These are phyloP conservation scores for Ophiocordyceps unilateralis DNA, from an alignment of 2,329 filamentous ascomycete species.

Conservation along the genomic window DNA sequence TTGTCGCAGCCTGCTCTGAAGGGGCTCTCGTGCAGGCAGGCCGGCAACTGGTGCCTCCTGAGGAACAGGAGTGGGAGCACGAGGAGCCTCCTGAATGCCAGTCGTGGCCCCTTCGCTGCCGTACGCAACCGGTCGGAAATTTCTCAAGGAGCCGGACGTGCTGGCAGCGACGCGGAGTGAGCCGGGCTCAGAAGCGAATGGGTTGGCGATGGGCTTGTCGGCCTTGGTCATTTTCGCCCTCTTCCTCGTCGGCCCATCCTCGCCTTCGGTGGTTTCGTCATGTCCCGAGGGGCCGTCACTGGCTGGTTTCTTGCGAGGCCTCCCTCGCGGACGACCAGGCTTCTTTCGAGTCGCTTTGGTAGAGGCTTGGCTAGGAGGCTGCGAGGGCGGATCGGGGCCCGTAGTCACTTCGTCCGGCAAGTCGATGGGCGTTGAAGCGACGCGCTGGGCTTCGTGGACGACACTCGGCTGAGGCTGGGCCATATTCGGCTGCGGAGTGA, in stretches of 20 bases:
- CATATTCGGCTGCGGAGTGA: not conserved
- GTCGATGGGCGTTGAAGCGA: conserved; percentile 18
- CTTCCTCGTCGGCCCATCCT: conserved; percentile 43
- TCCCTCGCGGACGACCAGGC: conserved; percentile 35
- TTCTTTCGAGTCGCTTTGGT: conserved; percentile 21
- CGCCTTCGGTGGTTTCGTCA: conserved; percentile 47
- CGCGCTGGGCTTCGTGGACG: conserved; percentile 14
- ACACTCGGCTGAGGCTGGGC: not conserved
- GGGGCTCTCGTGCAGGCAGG: conserved; percentile 12
- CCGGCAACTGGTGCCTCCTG: conserved; percentile 16
- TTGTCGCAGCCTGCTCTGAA: conserved; percentile 29
- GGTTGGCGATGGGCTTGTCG: conserved; percentile 52
- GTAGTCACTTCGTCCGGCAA: conserved; percentile 3
- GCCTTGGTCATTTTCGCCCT: conserved; percentile 62
- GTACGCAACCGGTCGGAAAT: conserved; percentile 55
- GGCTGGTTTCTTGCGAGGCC: conserved; percentile 34
- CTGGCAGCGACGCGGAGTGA: conserved; percentile 82
- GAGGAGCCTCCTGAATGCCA: conserved; percentile 52
- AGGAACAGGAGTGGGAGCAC: conserved; percentile 63
- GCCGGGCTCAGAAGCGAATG: conserved; percentile 57
- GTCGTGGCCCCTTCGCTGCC: conserved; percentile 23
- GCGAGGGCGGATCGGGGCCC: conserved; percentile 22
- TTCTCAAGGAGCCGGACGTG: conserved; percentile 72
- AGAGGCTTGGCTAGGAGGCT: conserved; percentile 44
- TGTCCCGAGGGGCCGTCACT: conserved; percentile 59